Conservation (phyloP, 2,329 filamentous ascomycete species). For the Stemphylium beticola region DNA sequence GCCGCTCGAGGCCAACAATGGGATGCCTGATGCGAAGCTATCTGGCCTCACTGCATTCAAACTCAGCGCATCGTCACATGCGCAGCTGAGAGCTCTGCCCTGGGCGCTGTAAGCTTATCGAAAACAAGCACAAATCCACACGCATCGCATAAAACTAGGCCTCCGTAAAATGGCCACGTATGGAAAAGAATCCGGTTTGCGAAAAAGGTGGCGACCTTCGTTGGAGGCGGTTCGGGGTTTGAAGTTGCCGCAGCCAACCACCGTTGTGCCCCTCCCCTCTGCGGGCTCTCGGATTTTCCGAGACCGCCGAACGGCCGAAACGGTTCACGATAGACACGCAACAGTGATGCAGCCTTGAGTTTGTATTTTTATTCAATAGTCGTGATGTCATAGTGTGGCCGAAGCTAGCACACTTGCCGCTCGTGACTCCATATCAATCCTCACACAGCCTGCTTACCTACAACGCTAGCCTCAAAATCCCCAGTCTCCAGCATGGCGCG, state of each 20-base stretch:
- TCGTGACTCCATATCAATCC: background rate
- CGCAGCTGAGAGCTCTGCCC: background rate
- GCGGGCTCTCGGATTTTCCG: background rate
- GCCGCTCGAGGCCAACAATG: background rate
- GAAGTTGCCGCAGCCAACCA: background rate
- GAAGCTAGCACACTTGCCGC: background rate
- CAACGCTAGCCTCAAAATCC: background rate
- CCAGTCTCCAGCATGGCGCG: slow-evolving; percentile 48
- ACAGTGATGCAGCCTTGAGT: background rate
- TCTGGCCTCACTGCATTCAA: background rate
- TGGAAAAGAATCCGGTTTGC: background rate
- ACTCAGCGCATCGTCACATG: background rate
- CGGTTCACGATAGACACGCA: background rate
- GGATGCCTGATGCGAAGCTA: background rate
- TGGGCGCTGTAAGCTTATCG: background rate
- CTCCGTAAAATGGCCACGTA: background rate
- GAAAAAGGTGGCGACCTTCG: background rate
- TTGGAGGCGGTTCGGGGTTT: background rate
- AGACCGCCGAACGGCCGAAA: background rate
- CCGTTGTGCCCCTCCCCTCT: background rate
- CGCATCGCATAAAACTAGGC: background rate
- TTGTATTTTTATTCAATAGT: background rate
- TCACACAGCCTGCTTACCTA: background rate
- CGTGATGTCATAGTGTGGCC: background rate
- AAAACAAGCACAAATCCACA: background rate